Percentiles rank a stretch among this genome's conserved stretches.
phyloP scores from a whole-genome alignment of 2,329 filamentous ascomycete genomes.

The Monilinia fructicola region DNA sequence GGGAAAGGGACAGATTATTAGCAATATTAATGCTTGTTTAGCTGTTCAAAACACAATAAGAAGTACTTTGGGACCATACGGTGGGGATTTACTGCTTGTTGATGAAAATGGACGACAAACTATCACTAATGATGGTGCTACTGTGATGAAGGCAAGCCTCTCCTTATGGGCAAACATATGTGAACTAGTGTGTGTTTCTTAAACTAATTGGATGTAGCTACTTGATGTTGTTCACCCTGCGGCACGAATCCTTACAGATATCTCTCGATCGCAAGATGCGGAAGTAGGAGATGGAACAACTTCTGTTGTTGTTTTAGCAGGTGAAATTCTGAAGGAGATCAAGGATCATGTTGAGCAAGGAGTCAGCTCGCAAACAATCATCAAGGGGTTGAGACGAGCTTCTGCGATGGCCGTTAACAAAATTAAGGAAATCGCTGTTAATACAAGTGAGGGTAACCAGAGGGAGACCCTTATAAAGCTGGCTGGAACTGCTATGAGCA shows the following conservation, averaged over 20 bases:
- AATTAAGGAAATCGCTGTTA: conserved; percentile 94
- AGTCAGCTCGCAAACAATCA: conserved; percentile 94
- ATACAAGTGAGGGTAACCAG: conserved; percentile 77
- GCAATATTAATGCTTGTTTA: conserved; percentile 97
- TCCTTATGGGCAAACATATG: not conserved
- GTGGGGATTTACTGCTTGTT: conserved; percentile 92
- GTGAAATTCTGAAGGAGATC: conserved; percentile 94
- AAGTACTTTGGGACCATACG: conserved; percentile 92
- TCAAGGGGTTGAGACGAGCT: conserved; percentile 90
- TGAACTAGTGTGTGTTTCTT: conserved; percentile 14
- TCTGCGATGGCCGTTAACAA: conserved; percentile 94
- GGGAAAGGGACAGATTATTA: conserved; percentile 92
- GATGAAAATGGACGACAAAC: conserved; percentile 95
- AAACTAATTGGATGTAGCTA: conserved; percentile 55
- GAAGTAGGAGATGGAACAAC: conserved; percentile 98
- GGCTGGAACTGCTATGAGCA: conserved; percentile 96
- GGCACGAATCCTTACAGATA: conserved; percentile 95
- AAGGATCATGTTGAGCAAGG: conserved; percentile 96
- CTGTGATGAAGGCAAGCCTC: conserved; percentile 85
- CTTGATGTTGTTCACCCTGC: conserved; percentile 98
- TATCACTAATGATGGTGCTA: conserved; percentile 98
- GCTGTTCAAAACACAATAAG: conserved; percentile 96
- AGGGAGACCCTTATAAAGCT: conserved; percentile 86
- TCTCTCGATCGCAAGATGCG: conserved; percentile 96
- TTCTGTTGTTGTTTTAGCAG: conserved; percentile 94